Evolutionary conservation across 2,329 filamentous ascomycete genomes (phyloP), one percentile per base, ranked within the genome.

Genomic region (Fusarium denticulatum): DNA sequence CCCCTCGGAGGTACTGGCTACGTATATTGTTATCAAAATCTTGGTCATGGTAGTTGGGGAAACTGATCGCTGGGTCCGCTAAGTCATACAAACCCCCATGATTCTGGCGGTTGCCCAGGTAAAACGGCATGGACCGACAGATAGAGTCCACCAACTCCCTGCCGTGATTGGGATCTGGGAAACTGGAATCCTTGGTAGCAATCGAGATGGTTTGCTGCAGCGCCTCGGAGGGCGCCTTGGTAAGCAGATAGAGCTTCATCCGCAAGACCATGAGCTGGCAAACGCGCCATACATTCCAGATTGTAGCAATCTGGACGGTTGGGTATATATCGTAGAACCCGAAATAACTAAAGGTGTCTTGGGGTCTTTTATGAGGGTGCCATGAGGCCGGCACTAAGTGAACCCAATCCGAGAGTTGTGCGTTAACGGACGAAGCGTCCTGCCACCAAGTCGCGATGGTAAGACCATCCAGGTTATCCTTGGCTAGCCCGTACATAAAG

Each of bases 141-240:
- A 47, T 28, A 1, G 45, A 47, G 20, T 30, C 45, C 3, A 22
- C 45, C 14, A 47, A 30, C 9, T 30, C 20, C 4, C 9, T 47
- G 20, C 45, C 20, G 1, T 12, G 20, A 16, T 47, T 16, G 0
- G 45, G 45, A 30, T 22, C 26, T 8, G 45, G 45, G 4, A 47
- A 30, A 30, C 9, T 30, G 13, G 3, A 0, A 11, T 47, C 26
- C 45, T 30, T 28, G 6, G 20, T 47, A 28, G 45, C 14, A 8
- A 47, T 22, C 2, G 3, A 16, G 13, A 47, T 12, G 0, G 9
- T 47, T 22, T 28, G 9, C 26, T 22, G 45, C 4, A 47, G 45
- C 4, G 7, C 6, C 1, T 28, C 9, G 3, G 45, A 6, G 13
- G 26, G 13, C 20, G 26, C 1, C 6, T 28, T 47, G 1, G 18